Evolutionary conservation across 1,284 basidiomycete species (phyloP).

Genomic region (Ustilago vetiveriae): DNA sequence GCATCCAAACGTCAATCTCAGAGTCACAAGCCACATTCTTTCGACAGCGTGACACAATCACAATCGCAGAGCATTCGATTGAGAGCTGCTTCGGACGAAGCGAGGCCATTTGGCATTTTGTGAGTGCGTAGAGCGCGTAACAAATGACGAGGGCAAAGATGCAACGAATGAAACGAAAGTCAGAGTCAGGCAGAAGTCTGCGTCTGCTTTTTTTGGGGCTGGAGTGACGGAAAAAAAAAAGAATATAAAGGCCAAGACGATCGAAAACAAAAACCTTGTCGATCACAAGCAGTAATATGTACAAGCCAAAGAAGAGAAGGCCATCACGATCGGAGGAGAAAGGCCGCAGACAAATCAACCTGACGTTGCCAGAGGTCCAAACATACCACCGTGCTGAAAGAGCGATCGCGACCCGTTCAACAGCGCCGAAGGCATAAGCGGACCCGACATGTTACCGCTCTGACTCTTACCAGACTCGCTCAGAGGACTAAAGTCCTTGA

Average conservation of each 20-base stretch:
- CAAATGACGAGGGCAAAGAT: no score
- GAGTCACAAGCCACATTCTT: no score
- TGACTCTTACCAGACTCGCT: conserved; percentile 39
- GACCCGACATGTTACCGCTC: conserved; percentile 37
- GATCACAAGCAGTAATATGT: no score
- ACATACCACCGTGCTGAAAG: conserved; percentile 36
- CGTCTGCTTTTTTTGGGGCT: no score
- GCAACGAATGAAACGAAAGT: no score
- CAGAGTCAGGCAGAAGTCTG: no score
- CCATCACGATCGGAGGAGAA: not conserved
- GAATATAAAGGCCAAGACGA: conserved; percentile 2
- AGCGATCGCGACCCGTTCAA: conserved; percentile 33
- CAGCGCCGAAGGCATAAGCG: conserved; percentile 44
- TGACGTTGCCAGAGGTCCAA: conserved; percentile 37
- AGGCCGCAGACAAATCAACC: conserved; percentile 8
- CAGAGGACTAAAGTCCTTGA: conserved; percentile 26
- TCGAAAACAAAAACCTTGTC: not conserved
- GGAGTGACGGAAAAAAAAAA: no score
- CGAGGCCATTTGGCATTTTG: not conserved
- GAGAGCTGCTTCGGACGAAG: no score
- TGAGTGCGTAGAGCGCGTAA: no score
- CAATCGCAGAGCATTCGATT: no score
- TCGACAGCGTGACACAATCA: no score
- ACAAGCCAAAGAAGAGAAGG: not conserved
- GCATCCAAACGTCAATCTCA: no score